Percentiles rank a stretch among this genome's conserved stretches.
These are phyloP conservation scores for Imleria badia DNA, from an alignment of 768 basidiomycete genomes.

Conservation along the genomic window DNA sequence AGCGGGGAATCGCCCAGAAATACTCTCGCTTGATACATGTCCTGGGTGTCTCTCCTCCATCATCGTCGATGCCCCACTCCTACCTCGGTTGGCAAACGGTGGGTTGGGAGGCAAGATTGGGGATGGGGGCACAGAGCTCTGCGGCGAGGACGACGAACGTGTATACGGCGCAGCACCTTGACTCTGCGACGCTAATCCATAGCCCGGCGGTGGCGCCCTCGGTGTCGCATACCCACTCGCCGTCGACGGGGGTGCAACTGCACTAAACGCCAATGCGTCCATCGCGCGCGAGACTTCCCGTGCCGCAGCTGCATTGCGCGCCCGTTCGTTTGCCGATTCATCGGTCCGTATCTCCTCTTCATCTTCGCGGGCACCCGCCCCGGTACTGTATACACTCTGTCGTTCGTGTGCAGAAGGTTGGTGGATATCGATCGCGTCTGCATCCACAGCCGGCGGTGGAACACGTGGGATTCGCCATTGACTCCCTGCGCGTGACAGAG, in stretches of 20 bases:
- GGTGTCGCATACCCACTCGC: conserved; percentile 19
- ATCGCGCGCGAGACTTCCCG: conserved; percentile 66
- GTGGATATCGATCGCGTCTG: conserved; percentile 12
- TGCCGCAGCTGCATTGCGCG: conserved; percentile 66
- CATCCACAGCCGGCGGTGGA: conserved; percentile 39
- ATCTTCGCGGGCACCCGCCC: conserved; percentile 17
- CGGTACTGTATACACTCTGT: conserved; percentile 2
- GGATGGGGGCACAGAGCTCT: conserved; percentile 23
- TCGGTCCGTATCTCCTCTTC: conserved; percentile 26
- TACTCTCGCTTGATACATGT: conserved; percentile 2
- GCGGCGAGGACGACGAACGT: conserved; percentile 3
- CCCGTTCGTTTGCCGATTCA: conserved; percentile 46
- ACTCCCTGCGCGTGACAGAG: conserved; percentile 19
- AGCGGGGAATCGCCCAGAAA: conserved; percentile 9
- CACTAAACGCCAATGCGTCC: conserved; percentile 50
- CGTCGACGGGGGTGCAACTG: conserved; percentile 19
- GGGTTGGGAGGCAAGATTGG: conserved; percentile 38
- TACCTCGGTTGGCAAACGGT: conserved; percentile 38
- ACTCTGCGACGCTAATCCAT: conserved; percentile 1
- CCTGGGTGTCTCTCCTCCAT: conserved; percentile 7
- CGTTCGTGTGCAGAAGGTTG: conserved; percentile 1
- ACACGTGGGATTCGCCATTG: conserved; percentile 34
- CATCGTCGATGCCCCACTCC: conserved; percentile 7
- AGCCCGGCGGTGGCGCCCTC: conserved; percentile 9
- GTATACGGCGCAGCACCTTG: background rate